These are phyloP conservation scores for Talaromyces sp. DNA, from an alignment of 2,329 filamentous ascomycete species.

Conservation along the genomic window DNA sequence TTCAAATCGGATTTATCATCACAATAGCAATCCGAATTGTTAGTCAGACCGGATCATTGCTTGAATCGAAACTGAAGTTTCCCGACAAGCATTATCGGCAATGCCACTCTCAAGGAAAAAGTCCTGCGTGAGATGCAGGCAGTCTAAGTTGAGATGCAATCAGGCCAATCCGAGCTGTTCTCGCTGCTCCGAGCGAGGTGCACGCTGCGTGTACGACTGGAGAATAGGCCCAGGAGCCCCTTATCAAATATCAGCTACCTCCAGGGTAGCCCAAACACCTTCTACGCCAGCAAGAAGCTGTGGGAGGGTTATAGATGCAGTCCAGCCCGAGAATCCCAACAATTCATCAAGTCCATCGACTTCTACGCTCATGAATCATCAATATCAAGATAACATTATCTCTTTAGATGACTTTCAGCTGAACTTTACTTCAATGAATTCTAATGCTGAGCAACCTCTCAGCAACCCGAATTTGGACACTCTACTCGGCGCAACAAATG, in stretches of 20 bases:
- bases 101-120: conserved; percentile 17
- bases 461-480: not conserved
- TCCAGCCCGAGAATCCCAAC: not conserved
- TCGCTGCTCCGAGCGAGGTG: conserved; percentile 15
- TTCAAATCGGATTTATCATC: not conserved
- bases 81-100: no score
- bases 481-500: not conserved
- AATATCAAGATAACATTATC: not conserved
- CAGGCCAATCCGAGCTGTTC: conserved; percentile 11
- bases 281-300: not conserved
- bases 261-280: not conserved
- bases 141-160: conserved; percentile 16
- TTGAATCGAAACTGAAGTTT: not conserved
- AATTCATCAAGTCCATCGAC: not conserved
- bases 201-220: conserved; percentile 13
- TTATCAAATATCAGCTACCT: not conserved
- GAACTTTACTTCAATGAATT: not conserved
- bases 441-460: not conserved
- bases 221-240: not conserved
- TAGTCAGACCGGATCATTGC: no score
- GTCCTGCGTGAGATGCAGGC: conserved; percentile 15
- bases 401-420: not conserved
- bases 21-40: not conserved
- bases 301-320: not conserved
- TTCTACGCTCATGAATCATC: not conserved